Conservation (phyloP, 176 grass and related monocot genomes). For the Triticum dicoccoides region DNA sequence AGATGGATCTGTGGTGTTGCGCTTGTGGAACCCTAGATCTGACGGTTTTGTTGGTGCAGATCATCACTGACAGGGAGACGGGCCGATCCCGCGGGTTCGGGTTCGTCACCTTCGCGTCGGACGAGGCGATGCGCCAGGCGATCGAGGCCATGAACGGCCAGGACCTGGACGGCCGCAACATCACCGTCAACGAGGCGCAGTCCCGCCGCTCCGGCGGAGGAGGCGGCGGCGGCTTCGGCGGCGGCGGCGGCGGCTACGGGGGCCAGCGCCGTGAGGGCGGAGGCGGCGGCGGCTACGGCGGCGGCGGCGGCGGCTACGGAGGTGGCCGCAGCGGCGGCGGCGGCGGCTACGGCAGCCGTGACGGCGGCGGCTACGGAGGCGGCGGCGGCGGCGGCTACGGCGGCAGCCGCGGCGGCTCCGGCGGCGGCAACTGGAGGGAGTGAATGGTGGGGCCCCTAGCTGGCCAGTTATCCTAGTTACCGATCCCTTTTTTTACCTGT, state of each 20-base stretch:
- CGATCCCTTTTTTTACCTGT: neutral
- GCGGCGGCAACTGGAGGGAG: conserved; percentile 60
- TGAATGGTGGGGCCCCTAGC: conserved; percentile 34
- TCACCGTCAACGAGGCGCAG: conserved; percentile 96
- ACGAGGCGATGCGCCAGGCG: conserved; percentile 78
- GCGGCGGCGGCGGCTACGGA: conserved; percentile 11
- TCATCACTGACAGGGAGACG: conserved; percentile 94
- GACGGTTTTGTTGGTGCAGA: conserved; percentile 6
- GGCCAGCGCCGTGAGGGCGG: neutral
- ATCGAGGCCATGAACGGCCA: conserved; percentile 86
- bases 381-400: neutral
- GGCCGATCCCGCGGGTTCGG: conserved; percentile 86
- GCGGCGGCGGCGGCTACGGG: neutral
- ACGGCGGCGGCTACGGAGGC: neutral
- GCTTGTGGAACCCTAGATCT: neutral
- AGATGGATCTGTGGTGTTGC: neutral
- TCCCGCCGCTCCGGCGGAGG: conserved; percentile 51
- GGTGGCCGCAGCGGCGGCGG: conserved; percentile 36
- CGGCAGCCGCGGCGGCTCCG: neutral
- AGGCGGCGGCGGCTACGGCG: neutral
- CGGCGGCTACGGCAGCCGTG: neutral
- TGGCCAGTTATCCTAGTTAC: conserved; percentile 42
- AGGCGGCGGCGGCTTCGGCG: neutral
- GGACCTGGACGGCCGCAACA: conserved; percentile 73
- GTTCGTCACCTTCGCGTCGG: conserved; percentile 72